Percentiles rank a stretch among this genome's conserved stretches.
phyloP scores from a whole-genome alignment of 2,329 filamentous ascomycete genomes.

The Cytospora piceae region DNA sequence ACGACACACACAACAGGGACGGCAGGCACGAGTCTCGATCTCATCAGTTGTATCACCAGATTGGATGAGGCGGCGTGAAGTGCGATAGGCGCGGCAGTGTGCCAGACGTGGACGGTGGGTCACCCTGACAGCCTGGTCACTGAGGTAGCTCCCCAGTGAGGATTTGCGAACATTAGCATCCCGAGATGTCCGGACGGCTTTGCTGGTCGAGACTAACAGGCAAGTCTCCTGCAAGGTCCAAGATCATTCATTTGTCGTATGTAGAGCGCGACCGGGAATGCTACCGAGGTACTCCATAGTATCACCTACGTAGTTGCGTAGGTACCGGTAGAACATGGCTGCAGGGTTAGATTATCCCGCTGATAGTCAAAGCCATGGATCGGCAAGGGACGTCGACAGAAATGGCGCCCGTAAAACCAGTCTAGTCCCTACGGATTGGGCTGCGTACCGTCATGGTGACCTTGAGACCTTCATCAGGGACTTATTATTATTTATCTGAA shows the following conservation, averaged over 20 bases:
- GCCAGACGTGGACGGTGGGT: slow-evolving; percentile 10
- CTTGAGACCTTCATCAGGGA: neutral
- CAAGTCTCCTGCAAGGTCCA: neutral
- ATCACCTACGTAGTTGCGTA: too few relatives aligned
- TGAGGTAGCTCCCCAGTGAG: too few relatives aligned
- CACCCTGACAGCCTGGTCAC: too few relatives aligned
- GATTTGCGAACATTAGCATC: neutral
- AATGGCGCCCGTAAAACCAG: neutral
- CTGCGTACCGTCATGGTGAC: slow-evolving; percentile 9
- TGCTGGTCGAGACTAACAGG: neutral
- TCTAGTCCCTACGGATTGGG: neutral
- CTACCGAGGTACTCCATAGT: neutral
- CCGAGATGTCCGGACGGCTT: neutral
- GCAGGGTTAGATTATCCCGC: neutral
- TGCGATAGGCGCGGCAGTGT: slow-evolving; percentile 23
- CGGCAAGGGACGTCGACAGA: neutral
- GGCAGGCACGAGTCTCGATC: neutral
- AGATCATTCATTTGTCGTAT: neutral
- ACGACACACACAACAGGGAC: too few relatives aligned
- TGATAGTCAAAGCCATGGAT: slow-evolving; percentile 3
- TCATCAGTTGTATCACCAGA: neutral
- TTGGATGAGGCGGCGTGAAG: neutral
- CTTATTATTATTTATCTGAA: too few relatives aligned
- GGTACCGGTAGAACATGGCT: neutral
- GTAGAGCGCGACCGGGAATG: neutral